phyloP scores from a whole-genome alignment of 1,139 yeast species.

The Blastobotrys elegans region DNA sequence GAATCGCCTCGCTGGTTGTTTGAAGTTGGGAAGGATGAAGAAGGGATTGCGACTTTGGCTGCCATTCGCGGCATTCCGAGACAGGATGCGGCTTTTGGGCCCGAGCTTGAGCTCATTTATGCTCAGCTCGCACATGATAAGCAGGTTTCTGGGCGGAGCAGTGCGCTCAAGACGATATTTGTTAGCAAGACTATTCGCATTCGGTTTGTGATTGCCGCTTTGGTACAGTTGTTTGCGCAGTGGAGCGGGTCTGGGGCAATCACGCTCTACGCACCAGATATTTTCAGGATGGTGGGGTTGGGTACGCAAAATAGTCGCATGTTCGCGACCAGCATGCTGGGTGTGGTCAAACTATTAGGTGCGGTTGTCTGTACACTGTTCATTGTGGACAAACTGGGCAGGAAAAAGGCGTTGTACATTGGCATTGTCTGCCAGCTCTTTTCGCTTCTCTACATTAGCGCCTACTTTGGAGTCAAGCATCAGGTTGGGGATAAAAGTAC shows the following conservation, averaged over 20 bases:
- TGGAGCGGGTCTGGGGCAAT: conserved; percentile 62
- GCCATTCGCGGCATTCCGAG: conserved; percentile 37
- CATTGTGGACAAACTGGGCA: conserved; percentile 45
- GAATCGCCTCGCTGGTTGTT: conserved; percentile 50
- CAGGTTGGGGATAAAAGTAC: not conserved
- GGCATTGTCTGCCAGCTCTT: conserved; percentile 40
- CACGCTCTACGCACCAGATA: conserved; percentile 49
- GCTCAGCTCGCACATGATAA: conserved; percentile 9
- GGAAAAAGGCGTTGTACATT: conserved; percentile 43
- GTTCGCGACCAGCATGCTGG: conserved; percentile 47
- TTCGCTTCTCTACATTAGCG: conserved; percentile 25
- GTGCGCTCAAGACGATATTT: conserved; percentile 1
- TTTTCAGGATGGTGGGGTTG: conserved; percentile 50
- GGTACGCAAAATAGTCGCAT: conserved; percentile 29
- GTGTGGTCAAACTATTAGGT: conserved; percentile 44
- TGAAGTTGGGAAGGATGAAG: conserved; percentile 34
- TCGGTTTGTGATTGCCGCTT: conserved; percentile 43
- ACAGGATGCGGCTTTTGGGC: conserved; percentile 4
- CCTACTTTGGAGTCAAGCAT: not conserved
- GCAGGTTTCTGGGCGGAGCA: not conserved
- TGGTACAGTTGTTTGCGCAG: conserved; percentile 52
- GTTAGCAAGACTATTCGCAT: conserved; percentile 19
- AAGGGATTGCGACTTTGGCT: conserved; percentile 40
- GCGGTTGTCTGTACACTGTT: conserved; percentile 44
- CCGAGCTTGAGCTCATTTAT: conserved; percentile 8